Percentiles rank a stretch among this genome's conserved stretches.
phyloP scores from a whole-genome alignment of 164 flowering plant species.

The Nelumbo lutea region DNA sequence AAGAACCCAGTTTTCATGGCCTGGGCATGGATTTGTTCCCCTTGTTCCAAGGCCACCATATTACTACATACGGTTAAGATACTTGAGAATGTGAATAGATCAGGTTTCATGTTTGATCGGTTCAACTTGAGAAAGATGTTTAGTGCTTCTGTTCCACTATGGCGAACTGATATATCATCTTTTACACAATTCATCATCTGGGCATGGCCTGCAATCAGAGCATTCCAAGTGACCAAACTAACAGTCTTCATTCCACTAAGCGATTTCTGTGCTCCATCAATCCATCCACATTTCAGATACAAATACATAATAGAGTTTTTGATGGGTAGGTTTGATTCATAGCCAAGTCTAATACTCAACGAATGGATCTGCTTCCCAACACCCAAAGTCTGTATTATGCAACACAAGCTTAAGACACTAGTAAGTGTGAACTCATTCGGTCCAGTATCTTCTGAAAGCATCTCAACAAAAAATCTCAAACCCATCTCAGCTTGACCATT shows the following conservation, averaged over 20 bases:
- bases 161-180: slow-evolving; percentile 35
- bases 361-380: slow-evolving; percentile 68
- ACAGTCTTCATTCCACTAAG: slow-evolving; percentile 43
- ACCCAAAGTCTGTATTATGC: slow-evolving; percentile 34
- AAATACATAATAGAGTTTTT: slow-evolving; percentile 68
- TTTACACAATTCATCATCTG: slow-evolving; percentile 41
- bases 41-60: slow-evolving; percentile 67
- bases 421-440: slow-evolving; percentile 59
- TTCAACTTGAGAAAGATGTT: slow-evolving; percentile 47
- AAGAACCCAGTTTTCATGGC: slow-evolving; percentile 60
- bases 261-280: slow-evolving; percentile 48
- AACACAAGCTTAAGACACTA: slow-evolving; percentile 66
- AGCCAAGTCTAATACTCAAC: slow-evolving; percentile 53
- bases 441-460: slow-evolving; percentile 32
- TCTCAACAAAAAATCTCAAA: slow-evolving; percentile 36
- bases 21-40: slow-evolving; percentile 81
- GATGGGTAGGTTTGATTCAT: slow-evolving; percentile 32
- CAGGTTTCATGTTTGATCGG: slow-evolving; percentile 52
- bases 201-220: slow-evolving; percentile 83
- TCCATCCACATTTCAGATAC: slow-evolving; percentile 61
- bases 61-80: slow-evolving; percentile 55
- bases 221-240: slow-evolving; percentile 73
- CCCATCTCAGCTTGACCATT: slow-evolving; percentile 51
- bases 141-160: slow-evolving; percentile 64
- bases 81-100: slow-evolving; percentile 68